Percentiles rank a stretch among this genome's conserved stretches.
These are phyloP conservation scores for Cylindrotheca closterium DNA, from an alignment of 108 stramenopile genomes.

Conservation along the genomic window DNA sequence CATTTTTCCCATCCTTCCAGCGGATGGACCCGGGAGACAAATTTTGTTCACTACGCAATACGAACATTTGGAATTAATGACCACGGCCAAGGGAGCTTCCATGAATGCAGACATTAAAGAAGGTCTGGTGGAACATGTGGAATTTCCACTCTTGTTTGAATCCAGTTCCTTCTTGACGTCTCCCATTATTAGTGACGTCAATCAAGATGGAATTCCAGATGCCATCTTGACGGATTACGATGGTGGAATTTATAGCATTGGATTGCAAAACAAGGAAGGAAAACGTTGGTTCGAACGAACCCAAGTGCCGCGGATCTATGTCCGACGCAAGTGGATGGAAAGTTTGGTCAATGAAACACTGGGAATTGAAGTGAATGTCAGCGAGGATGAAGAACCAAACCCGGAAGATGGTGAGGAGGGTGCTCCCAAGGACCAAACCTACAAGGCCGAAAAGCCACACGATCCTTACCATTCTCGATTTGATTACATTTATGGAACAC, in stretches of 20 bases:
- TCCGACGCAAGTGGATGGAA: slow-evolving; percentile 72
- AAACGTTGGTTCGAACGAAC: slow-evolving; percentile 59
- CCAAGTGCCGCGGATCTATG: slow-evolving; percentile 60
- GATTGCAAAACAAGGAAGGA: slow-evolving; percentile 41
- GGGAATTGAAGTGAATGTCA: slow-evolving; percentile 24
- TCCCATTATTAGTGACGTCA: slow-evolving; percentile 69
- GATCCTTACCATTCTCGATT: slow-evolving; percentile 86
- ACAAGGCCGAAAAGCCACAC: slow-evolving; percentile 44
- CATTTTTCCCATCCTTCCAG: slow-evolving; percentile 72
- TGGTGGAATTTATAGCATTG: slow-evolving; percentile 68
- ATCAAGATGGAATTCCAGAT: slow-evolving; percentile 74
- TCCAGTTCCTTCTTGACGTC: slow-evolving; percentile 64
- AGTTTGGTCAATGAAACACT: slow-evolving; percentile 56
- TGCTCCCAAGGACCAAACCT: slow-evolving; percentile 5
- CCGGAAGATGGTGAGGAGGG: slow-evolving; percentile 18
- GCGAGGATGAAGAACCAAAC: slow-evolving; percentile 12
- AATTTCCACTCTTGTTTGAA: slow-evolving; percentile 79
- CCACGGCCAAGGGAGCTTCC: slow-evolving; percentile 26
- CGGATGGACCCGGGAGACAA: slow-evolving; percentile 72
- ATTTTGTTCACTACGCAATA: slow-evolving; percentile 70
- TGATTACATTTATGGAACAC: slow-evolving; percentile 43
- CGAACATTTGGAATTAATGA: slow-evolving; percentile 78
- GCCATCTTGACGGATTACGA: slow-evolving; percentile 77
- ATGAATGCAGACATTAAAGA: slow-evolving; percentile 38
- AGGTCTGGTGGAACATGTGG: slow-evolving; percentile 62